Evolutionary conservation across 208 protist species (phyloP).

Genomic region (Crithidia expoeki): DNA sequence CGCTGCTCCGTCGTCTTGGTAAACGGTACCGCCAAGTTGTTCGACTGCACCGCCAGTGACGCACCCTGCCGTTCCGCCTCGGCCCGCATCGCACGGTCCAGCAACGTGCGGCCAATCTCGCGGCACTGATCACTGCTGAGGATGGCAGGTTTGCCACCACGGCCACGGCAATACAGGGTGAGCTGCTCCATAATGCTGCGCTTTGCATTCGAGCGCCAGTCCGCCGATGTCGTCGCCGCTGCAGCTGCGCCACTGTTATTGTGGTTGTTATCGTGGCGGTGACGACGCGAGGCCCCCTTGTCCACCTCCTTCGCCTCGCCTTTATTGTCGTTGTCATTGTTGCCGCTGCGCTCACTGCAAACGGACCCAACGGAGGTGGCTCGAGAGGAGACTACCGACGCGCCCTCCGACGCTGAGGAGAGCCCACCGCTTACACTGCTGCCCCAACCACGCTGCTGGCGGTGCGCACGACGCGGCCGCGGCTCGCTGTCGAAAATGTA

Average conservation of each 20-base stretch:
- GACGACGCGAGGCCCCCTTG: background rate
- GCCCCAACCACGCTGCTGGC: background rate
- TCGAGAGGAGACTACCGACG: conserved; percentile 26
- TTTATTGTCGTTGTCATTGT: conserved; percentile 32
- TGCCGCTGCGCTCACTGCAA: conserved; percentile 25
- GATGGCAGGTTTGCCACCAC: conserved; percentile 55
- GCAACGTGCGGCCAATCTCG: conserved; percentile 55
- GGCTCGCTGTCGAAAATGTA: conserved; percentile 34
- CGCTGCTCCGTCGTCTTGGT: conserved; percentile 56
- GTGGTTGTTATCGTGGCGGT: background rate
- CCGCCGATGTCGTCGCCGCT: conserved; percentile 6
- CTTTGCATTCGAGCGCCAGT: conserved; percentile 80
- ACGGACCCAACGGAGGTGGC: conserved; percentile 47
- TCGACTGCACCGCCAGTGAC: conserved; percentile 68
- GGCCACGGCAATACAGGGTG: conserved; percentile 67
- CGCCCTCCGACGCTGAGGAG: conserved; percentile 18
- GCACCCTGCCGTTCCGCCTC: conserved; percentile 59
- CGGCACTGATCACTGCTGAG: conserved; percentile 61
- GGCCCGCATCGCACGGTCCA: conserved; percentile 70
- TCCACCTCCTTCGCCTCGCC: background rate
- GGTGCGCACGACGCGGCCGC: conserved; percentile 18
- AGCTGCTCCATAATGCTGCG: conserved; percentile 80
- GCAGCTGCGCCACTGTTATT: background rate
- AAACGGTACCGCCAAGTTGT: conserved; percentile 45
- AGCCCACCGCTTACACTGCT: conserved; percentile 16